Conservation (phyloP, 2,329 filamentous ascomycete genomes). For the Ophiostoma sp. region DNA sequence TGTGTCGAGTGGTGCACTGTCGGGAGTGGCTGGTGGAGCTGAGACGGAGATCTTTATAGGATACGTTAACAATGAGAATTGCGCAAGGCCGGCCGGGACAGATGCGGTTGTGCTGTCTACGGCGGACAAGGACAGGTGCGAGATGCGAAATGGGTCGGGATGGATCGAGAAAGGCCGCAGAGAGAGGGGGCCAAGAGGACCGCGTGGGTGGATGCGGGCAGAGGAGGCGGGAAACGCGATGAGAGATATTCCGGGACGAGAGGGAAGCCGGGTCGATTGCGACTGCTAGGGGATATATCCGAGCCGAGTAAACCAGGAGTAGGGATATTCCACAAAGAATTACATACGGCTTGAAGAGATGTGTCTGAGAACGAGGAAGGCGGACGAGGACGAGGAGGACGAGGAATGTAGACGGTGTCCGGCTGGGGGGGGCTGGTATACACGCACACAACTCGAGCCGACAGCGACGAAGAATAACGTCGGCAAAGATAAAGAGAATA, state of each 20-base stretch:
- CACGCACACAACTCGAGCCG: not conserved
- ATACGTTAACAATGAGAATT: not conserved
- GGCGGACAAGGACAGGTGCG: not conserved
- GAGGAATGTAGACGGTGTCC: not conserved
- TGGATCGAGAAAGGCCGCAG: slow-evolving; percentile 6
- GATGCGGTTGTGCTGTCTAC: not conserved
- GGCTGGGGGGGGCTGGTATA: not conserved
- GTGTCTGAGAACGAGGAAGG: not conserved
- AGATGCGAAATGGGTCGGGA: not conserved
- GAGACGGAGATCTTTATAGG: not conserved
- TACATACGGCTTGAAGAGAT: not conserved
- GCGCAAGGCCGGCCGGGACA: not conserved
- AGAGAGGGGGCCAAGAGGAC: not conserved
- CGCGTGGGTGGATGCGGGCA: not conserved
- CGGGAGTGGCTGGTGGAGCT: not conserved
- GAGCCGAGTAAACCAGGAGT: not conserved
- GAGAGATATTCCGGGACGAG: slow-evolving; percentile 8
- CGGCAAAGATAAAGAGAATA: not conserved
- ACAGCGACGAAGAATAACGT: not conserved
- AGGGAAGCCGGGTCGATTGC: not conserved
- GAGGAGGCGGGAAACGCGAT: slow-evolving; percentile 7
- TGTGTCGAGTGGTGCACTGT: not conserved
- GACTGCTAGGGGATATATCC: not conserved
- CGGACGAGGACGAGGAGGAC: not conserved
- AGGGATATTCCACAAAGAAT: not conserved